Percentiles rank a stretch among this genome's conserved stretches.
Conservation (phyloP, 257 asterid genomes). For the Solanum gandarillasii region DNA sequence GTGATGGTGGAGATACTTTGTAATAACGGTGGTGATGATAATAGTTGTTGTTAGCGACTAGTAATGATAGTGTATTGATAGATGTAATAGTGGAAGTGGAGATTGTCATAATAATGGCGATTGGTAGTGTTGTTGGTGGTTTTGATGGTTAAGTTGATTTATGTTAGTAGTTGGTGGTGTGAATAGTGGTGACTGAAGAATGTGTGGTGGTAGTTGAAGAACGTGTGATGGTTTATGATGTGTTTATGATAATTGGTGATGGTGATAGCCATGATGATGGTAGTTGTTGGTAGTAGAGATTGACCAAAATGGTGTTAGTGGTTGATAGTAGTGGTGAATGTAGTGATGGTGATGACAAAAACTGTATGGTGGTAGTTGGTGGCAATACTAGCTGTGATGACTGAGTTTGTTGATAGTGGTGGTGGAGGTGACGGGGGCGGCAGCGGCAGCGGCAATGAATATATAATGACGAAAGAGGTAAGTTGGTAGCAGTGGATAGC, state of each 20-base stretch:
- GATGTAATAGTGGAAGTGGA: not conserved
- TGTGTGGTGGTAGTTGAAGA: not conserved
- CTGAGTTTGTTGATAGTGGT: not conserved
- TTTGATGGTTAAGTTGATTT: not conserved
- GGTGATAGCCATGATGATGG: too few relatives aligned
- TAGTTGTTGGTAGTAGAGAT: too few relatives aligned
- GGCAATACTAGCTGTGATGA: not conserved
- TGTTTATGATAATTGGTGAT: too few relatives aligned
- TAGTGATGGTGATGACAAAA: too few relatives aligned
- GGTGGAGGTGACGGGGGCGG: not conserved
- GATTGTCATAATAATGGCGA: too few relatives aligned
- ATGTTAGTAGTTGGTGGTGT: not conserved
- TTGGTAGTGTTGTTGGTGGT: not conserved
- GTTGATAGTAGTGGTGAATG: too few relatives aligned
- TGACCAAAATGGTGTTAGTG: too few relatives aligned
- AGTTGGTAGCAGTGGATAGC: not conserved
- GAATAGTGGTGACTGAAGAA: not conserved
- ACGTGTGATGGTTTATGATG: too few relatives aligned
- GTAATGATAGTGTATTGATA: not conserved
- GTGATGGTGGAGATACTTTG: not conserved
- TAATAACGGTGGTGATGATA: not conserved
- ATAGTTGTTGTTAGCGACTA: not conserved
- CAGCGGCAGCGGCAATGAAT: not conserved
- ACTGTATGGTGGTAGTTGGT: not conserved
- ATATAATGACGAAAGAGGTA: not conserved